phyloP scores from a whole-genome alignment of 257 asterid species.

The Catharanthus roseus region DNA sequence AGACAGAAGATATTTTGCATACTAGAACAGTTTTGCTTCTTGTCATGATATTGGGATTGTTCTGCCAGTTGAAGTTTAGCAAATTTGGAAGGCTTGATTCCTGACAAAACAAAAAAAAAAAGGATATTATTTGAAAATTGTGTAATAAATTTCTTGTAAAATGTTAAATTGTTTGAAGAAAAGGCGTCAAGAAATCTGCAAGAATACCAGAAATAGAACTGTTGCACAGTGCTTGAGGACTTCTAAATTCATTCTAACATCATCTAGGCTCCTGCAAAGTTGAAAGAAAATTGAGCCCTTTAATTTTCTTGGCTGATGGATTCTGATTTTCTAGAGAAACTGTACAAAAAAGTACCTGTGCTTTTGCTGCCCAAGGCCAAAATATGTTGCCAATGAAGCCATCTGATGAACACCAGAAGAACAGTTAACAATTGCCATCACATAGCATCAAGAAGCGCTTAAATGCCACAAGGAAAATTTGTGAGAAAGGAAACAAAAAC shows the following conservation, averaged over 20 bases:
- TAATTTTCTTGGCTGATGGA: not conserved
- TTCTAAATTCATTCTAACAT: constrained; percentile 87
- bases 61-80: constrained; percentile 34
- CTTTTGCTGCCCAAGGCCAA: constrained; percentile 86
- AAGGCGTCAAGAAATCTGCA: not conserved
- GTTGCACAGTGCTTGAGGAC: constrained; percentile 96
- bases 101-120: constrained; percentile 22
- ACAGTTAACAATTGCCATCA: not conserved
- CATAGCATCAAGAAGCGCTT: not conserved
- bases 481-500: not conserved
- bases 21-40: constrained; percentile 71
- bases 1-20: not conserved
- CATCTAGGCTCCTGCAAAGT: constrained; percentile 76
- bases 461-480: not conserved
- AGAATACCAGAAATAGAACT: constrained; percentile 65
- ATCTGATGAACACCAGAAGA: constrained; percentile 36
- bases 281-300: not conserved
- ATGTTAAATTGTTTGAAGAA: no score
- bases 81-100: constrained; percentile 75
- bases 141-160: no score
- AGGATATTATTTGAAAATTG: no score
- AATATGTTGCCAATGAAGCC: constrained; percentile 88
- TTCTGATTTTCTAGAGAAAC: not conserved
- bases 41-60: constrained; percentile 46
- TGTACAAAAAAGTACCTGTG: constrained; percentile 47